Evolutionary conservation across 495 filamentous ascomycete genomes (phyloP).

Genomic region (Gamarada debralockiae): DNA sequence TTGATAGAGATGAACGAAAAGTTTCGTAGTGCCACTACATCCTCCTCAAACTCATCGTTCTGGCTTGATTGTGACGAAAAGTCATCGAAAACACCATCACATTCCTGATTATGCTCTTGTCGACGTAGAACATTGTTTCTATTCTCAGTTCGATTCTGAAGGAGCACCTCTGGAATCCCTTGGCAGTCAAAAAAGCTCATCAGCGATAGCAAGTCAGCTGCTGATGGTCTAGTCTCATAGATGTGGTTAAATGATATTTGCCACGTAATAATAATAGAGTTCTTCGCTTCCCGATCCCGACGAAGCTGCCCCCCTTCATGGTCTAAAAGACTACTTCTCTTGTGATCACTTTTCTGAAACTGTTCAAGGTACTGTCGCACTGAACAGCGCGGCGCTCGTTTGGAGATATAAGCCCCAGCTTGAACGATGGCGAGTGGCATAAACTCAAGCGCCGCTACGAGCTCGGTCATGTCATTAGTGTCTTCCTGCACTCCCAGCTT

Average conservation of each 20-base stretch:
- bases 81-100: neutral
- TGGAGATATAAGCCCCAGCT: too few species aligned
- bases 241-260: conserved; percentile 43
- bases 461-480: conserved; percentile 2
- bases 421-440: too few species aligned
- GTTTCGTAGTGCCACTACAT: conserved; percentile 32
- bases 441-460: conserved; percentile 30
- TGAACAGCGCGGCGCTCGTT: conserved; percentile 5
- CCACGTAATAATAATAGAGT: conserved; percentile 9
- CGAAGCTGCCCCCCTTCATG: neutral
- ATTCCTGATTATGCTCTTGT: neutral
- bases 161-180: conserved; percentile 25
- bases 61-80: neutral
- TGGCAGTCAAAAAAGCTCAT: conserved; percentile 30
- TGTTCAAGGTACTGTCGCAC: neutral
- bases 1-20: conserved; percentile 33
- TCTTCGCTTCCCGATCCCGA: neutral
- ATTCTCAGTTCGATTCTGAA: too few species aligned
- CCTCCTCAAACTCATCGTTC: conserved; percentile 32
- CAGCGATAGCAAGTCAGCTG: conserved; percentile 16
- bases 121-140: neutral
- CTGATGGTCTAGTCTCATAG: conserved; percentile 9
- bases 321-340: neutral
- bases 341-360: neutral
- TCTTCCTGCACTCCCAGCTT: conserved; percentile 23